Conservation (phyloP, 805 yeast genomes). For the Spathaspora passalidarum region DNA sequence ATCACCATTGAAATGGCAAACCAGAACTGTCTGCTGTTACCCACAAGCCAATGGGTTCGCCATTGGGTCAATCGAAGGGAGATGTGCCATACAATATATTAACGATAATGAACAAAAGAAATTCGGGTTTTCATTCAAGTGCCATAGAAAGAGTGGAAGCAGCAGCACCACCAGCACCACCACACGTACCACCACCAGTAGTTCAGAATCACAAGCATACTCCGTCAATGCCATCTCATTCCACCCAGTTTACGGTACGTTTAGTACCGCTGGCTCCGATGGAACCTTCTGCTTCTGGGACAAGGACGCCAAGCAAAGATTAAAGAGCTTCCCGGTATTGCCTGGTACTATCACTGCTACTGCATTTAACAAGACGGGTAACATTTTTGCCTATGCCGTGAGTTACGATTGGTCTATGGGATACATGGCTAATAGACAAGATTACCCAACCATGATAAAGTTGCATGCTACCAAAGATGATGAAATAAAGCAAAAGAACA, state of each 20-base stretch:
- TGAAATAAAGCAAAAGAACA: slow-evolving; percentile 68
- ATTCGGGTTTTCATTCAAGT: slow-evolving; percentile 84
- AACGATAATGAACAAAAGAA: slow-evolving; percentile 75
- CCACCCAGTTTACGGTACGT: slow-evolving; percentile 89
- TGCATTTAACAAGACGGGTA: slow-evolving; percentile 79
- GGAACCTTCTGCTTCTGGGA: slow-evolving; percentile 97
- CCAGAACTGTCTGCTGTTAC: slow-evolving; percentile 77
- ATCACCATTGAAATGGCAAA: slow-evolving; percentile 88
- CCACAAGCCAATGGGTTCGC: slow-evolving; percentile 94
- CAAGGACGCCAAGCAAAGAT: slow-evolving; percentile 83
- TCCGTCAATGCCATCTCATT: slow-evolving; percentile 77
- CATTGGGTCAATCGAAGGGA: slow-evolving; percentile 89
- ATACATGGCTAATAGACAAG: slow-evolving; percentile 71
- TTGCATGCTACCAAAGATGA: slow-evolving; percentile 83
- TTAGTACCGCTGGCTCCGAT: slow-evolving; percentile 92
- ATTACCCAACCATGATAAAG: slow-evolving; percentile 71
- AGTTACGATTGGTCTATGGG: slow-evolving; percentile 97
- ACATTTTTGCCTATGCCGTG: slow-evolving; percentile 84
- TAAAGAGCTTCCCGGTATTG: slow-evolving; percentile 72
- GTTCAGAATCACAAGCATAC: slow-evolving; percentile 62
- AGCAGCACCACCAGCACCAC: slow-evolving; percentile 18
- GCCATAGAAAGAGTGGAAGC: slow-evolving; percentile 72
- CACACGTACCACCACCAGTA: slow-evolving; percentile 22
- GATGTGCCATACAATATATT: slow-evolving; percentile 91
- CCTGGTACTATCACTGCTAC: slow-evolving; percentile 70